Percentiles rank a stretch among this genome's conserved stretches.
phyloP scores from a whole-genome alignment of 169 alveolate genomes.

The Plasmodium gaboni region DNA sequence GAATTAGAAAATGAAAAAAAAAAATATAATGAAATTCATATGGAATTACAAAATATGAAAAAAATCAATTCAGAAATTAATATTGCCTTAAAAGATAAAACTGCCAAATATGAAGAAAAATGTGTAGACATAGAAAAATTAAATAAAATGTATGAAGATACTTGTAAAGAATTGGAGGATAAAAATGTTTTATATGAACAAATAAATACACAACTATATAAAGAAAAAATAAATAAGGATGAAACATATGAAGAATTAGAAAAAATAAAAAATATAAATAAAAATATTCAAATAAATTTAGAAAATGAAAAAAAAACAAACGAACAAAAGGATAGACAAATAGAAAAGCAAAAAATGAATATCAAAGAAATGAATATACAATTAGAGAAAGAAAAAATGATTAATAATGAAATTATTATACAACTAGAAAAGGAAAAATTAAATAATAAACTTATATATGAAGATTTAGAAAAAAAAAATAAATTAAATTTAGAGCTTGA shows the following conservation, averaged over 20 bases:
- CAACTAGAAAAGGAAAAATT: constrained; percentile 13
- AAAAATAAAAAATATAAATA: neutral
- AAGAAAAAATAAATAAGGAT: neutral
- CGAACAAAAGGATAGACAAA: neutral
- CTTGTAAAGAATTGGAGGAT: neutral
- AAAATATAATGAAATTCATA: constrained; percentile 1
- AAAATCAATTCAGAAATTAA: neutral
- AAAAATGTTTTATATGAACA: neutral
- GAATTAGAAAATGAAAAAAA: constrained; percentile 46
- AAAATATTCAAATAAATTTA: neutral
- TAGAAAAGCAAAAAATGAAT: constrained; percentile 17
- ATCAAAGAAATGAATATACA: neutral
- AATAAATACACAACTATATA: neutral
- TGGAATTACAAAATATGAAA: constrained; percentile 25
- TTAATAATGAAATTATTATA: neutral
- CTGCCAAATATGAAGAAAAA: neutral
- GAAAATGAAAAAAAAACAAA: constrained; percentile 17
- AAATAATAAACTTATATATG: neutral
- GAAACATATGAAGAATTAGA: constrained; percentile 21
- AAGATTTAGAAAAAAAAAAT: neutral
- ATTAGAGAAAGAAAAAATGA: constrained; percentile 23
- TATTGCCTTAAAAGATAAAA: constrained; percentile 11
- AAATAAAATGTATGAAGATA: neutral
- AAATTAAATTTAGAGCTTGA: constrained; percentile 1
- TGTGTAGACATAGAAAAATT: constrained; percentile 6